Conservation (phyloP, 139 green algal genomes). For the Chlorella vulgaris region DNA sequence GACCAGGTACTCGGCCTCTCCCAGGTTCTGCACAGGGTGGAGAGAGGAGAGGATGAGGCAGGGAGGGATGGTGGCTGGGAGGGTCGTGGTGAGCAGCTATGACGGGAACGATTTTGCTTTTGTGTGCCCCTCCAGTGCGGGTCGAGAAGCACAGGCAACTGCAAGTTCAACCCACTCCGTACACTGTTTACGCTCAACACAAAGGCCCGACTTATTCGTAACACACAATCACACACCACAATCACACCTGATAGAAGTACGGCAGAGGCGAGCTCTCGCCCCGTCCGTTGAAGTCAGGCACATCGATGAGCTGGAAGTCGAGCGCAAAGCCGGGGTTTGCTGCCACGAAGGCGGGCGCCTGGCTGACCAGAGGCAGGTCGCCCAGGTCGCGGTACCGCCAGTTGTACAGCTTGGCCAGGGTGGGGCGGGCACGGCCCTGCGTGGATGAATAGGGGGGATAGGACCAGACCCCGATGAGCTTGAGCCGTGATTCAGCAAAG, state of each 20-base stretch:
- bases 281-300: constrained; percentile 81
- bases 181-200: too few relatives aligned
- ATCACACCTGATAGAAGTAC: constrained; percentile 88
- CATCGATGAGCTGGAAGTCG: constrained; percentile 95
- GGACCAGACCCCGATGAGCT: background rate
- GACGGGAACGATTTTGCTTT: too few relatives aligned
- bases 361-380: constrained; percentile 81
- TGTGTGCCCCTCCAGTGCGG: too few relatives aligned
- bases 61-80: background rate
- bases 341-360: constrained; percentile 50
- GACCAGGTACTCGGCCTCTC: constrained; percentile 94
- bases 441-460: background rate
- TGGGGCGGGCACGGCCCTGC: constrained; percentile 86
- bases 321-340: constrained; percentile 92
- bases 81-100: background rate
- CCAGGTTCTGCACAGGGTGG: constrained; percentile 83
- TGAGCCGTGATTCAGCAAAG: too few relatives aligned
- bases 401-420: constrained; percentile 93
- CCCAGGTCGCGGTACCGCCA: constrained; percentile 93
- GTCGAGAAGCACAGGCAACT: too few relatives aligned
- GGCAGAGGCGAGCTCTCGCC: constrained; percentile 86
- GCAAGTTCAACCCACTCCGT: too few relatives aligned
- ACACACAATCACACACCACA: too few relatives aligned
- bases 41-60: background rate
- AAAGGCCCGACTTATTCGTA: too few relatives aligned